Conservation (phyloP, 495 filamentous ascomycete genomes). For the Neurospora tetrasperma region DNA sequence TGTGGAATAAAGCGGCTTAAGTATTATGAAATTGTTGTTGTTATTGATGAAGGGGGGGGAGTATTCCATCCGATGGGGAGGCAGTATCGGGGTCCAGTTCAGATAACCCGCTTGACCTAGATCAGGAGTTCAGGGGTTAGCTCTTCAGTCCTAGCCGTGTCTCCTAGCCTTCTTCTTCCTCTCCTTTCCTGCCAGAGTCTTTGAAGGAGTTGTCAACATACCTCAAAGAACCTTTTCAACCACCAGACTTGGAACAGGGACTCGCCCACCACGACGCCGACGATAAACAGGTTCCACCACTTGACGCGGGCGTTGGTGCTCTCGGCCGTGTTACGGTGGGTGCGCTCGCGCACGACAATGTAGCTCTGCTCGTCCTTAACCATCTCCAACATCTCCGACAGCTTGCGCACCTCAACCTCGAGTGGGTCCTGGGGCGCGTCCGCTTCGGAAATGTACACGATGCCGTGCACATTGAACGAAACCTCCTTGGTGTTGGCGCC, state of each 20-base stretch:
- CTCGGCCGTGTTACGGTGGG: slow-evolving; percentile 95
- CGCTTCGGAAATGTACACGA: slow-evolving; percentile 89
- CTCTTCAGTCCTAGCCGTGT: slow-evolving; percentile 2
- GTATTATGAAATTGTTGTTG: slow-evolving; percentile 2
- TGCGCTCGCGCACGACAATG: slow-evolving; percentile 89
- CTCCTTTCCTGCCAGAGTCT: neutral
- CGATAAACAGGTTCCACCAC: slow-evolving; percentile 98
- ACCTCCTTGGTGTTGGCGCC: slow-evolving; percentile 88
- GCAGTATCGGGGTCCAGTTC: neutral
- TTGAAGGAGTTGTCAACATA: slow-evolving; percentile 21
- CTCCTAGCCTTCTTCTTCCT: neutral
- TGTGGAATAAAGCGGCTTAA: neutral
- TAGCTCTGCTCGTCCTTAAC: slow-evolving; percentile 97
- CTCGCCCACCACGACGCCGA: slow-evolving; percentile 80
- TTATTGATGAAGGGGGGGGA: neutral
- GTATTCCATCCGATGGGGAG: neutral
- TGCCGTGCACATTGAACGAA: slow-evolving; percentile 96
- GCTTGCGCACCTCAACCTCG: slow-evolving; percentile 77
- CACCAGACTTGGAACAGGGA: slow-evolving; percentile 99
- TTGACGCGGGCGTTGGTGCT: slow-evolving; percentile 95
- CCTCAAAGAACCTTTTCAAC: slow-evolving; percentile 98
- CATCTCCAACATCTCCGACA: slow-evolving; percentile 77
- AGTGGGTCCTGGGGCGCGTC: slow-evolving; percentile 80
- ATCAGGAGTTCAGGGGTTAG: neutral
- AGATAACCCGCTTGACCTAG: slow-evolving; percentile 30